These are phyloP conservation scores for Penicillium frequentans DNA, from an alignment of 2,329 filamentous ascomycete species.

Conservation along the genomic window DNA sequence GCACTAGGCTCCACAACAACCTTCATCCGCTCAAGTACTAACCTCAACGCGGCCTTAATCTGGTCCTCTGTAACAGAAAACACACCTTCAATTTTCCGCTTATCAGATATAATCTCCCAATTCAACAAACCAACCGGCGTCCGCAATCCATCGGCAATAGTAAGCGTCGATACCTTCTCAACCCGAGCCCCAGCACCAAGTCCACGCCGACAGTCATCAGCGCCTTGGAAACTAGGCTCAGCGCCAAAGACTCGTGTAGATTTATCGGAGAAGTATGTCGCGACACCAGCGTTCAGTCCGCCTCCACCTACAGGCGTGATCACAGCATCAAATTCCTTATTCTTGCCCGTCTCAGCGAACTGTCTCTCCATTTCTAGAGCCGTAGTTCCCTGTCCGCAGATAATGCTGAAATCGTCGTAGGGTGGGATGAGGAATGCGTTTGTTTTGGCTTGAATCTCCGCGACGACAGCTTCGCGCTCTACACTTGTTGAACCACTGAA, in stretches of 20 bases:
- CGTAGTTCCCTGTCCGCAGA: slow-evolving; percentile 89
- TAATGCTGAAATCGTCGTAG: slow-evolving; percentile 89
- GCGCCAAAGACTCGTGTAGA: slow-evolving; percentile 79
- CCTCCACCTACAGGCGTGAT: slow-evolving; percentile 86
- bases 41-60: slow-evolving; percentile 71
- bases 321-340: slow-evolving; percentile 61
- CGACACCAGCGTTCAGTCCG: slow-evolving; percentile 80
- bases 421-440: slow-evolving; percentile 81
- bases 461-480: slow-evolving; percentile 78
- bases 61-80: slow-evolving; percentile 77
- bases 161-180: slow-evolving; percentile 68
- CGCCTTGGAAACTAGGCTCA: slow-evolving; percentile 79
- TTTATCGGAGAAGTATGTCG: slow-evolving; percentile 69
- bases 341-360: slow-evolving; percentile 55
- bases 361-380: slow-evolving; percentile 81
- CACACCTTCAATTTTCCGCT: slow-evolving; percentile 67
- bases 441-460: slow-evolving; percentile 67
- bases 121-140: slow-evolving; percentile 77
- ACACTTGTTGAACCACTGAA: slow-evolving; percentile 78
- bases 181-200: slow-evolving; percentile 66
- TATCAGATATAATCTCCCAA: slow-evolving; percentile 74
- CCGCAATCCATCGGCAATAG: slow-evolving; percentile 84
- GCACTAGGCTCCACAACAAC: slow-evolving; percentile 85
- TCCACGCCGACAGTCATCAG: slow-evolving; percentile 76
- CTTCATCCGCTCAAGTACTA: slow-evolving; percentile 88